Base-by-base conservation (phyloP, 495 filamentous ascomycete species). In the Thermothielavioides terrestris region DNA sequence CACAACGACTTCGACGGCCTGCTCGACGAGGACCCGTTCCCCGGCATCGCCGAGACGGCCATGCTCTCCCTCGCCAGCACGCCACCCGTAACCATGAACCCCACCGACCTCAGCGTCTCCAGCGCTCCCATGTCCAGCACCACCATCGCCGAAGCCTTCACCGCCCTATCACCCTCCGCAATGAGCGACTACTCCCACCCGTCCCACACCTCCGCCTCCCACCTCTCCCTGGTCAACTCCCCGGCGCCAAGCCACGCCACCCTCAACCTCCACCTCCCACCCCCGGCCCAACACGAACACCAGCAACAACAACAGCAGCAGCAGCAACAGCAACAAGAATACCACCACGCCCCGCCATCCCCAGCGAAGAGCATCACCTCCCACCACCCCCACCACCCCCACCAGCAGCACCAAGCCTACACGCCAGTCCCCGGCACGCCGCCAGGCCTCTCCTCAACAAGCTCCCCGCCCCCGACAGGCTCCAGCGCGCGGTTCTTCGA, bases 291-390 rank as follows among this genome's bases (percentile, higher is more conserved):
- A 11, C 23, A 20, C 36, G 14, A 40, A 25, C 22, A 39, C 10
- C 43, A 47, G 20, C 46, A 53, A 37, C 42, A 38, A 68, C 8
- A 62, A 40, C 47, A 37, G 10, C 34, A 21, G 18, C 15, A 46
- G 9, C 43, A 36, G 43, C 35, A 37, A 14, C 35, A 37, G 35
- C 35, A 37, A 14, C 35, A 37, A 18, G n/a, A n/a, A 18, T n/a
- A 6, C 20, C 20, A 25, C 39, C 12, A 65, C 18, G 65, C 62
- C 35, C 70, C 73, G 1, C 57, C 54, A 14, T 76, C 75, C 38
- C 75, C 75, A 6, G 66, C 70, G 22, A 75, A 73, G 62, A 72
- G 67, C 43, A 59, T 61, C 27, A 59, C 57, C 2, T 64, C 53
- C 46, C 55, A 61, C 46, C 57, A 54, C 53, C 61, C 58, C 21